phyloP scores from a whole-genome alignment of 2,329 filamentous ascomycete species.

The Rasamsonia emersonii region DNA sequence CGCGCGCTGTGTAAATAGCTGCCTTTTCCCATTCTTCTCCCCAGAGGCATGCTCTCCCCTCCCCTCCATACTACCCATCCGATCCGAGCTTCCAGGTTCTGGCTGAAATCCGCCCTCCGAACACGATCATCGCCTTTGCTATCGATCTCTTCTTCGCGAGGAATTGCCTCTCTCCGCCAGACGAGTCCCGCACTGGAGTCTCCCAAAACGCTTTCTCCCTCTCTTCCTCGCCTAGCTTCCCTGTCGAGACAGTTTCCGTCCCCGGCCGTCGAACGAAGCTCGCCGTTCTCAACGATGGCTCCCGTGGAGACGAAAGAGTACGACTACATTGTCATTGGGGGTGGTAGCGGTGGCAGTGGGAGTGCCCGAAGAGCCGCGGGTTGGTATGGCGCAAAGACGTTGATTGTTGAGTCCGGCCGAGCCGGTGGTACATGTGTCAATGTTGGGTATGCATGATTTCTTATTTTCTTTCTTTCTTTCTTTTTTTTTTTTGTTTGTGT shows the following conservation, averaged over 20 bases:
- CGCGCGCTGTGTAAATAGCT: neutral
- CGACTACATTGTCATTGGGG: constrained; percentile 49
- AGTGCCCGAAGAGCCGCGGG: constrained; percentile 42
- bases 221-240: constrained; percentile 27
- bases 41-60: constrained; percentile 4
- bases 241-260: constrained; percentile 35
- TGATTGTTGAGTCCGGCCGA: constrained; percentile 42
- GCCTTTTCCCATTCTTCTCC: too few species aligned
- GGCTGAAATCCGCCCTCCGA: too few species aligned
- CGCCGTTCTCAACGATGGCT: constrained; percentile 34
- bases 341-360: constrained; percentile 45
- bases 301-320: constrained; percentile 40
- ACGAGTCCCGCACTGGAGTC: too few species aligned
- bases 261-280: constrained; percentile 11
- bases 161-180: too few species aligned
- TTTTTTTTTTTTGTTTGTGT: neutral
- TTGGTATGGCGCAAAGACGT: constrained; percentile 44
- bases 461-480: neutral
- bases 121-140: too few species aligned
- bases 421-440: constrained; percentile 46
- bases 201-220: too few species aligned
- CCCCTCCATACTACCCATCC: neutral
- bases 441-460: constrained; percentile 36
- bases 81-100: constrained; percentile 1
- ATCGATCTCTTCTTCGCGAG: too few species aligned